Percentiles rank a stretch among this genome's conserved stretches.
Evolutionary conservation across 352 stramenopile genomes (phyloP).

Genomic region (Phytophthora fragariaefolia): DNA sequence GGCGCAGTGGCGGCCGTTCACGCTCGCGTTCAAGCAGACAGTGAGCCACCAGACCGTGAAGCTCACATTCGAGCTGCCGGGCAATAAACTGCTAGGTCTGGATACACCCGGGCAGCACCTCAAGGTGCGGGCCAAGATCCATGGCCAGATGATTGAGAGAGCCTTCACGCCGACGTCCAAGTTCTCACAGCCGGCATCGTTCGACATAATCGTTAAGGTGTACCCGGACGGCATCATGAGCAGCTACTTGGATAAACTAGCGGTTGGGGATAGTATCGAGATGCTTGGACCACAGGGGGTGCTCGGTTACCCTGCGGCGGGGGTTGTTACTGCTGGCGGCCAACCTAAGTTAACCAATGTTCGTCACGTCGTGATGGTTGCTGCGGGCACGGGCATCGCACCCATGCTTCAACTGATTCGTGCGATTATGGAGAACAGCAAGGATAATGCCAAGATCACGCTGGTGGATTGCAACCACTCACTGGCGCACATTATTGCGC

Average conservation of each 20-base stretch:
- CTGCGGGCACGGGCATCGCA: conserved; percentile 79
- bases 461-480: conserved; percentile 80
- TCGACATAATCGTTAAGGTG: conserved; percentile 82
- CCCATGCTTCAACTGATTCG: conserved; percentile 87
- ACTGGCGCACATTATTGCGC: conserved; percentile 71
- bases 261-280: conserved; percentile 63
- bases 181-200: conserved; percentile 60
- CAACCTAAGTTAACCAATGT: conserved; percentile 52
- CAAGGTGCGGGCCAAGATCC: conserved; percentile 80
- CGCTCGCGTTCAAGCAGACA: conserved; percentile 61
- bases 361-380: conserved; percentile 76
- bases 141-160: conserved; percentile 77
- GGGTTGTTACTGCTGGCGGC: conserved; percentile 54
- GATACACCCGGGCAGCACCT: conserved; percentile 80
- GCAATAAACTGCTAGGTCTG: conserved; percentile 68
- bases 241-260: conserved; percentile 65
- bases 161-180: conserved; percentile 85
- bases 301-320: conserved; percentile 64
- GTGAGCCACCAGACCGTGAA: conserved; percentile 69
- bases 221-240: conserved; percentile 81
- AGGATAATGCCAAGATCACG: conserved; percentile 70
- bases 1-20: conserved; percentile 74
- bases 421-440: conserved; percentile 60
- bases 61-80: conserved; percentile 79
- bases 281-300: conserved; percentile 76